Base-by-base conservation (phyloP, 1,284 basidiomycete species). In the Phellopilus nigrolimitatus region DNA sequence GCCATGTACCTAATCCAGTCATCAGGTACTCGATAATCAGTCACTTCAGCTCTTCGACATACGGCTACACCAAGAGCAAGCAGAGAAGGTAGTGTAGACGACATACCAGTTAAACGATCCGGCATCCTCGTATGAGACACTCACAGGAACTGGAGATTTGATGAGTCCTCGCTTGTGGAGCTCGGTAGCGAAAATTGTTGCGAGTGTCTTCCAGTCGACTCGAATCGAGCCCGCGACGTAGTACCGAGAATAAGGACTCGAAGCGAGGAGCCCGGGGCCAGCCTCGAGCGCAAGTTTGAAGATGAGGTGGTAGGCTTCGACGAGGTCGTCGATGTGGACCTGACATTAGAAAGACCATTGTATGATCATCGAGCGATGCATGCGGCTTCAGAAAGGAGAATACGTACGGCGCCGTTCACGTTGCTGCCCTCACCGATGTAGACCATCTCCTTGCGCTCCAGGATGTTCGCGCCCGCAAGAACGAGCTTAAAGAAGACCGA, bases 361-460 rank as follows among this genome's bases (percentile, higher is more conserved):
- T 43, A 17, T n/a, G 19, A 2, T 30, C 19, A 30, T 19, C 4
- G 1, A 27, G 40, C 7, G 9, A 8, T 36, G 4, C 15, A 21
- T 9, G 24, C 19, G 10, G 17, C 15, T 9, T 2, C 19, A 38
- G 22, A 3, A 17, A 34, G 25, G n/a, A 3, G 37, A 31, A 8
- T 31, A 47, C 47, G 40, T 51, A 51, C 57, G 48, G 48, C 30
- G 49, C 53, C 56, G 15, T 47, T 58, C 13, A 51, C 44, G 41
- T 59, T 59, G 24, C 53, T 60, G 6, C 59, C 59, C 28, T 60
- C 56, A 12, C 60, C 59, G 27, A 60, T 46, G 44, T 59, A 60
- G 30, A 57, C 38, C 10, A 54, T 42, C 15, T 53, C 33, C 15
- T 54, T 51, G 22, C 42, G 49, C 36, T 47, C 38, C 10, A 57